Base-by-base conservation (phyloP, 2,329 filamentous ascomycete species). In the Westerdykella ornata region DNA sequence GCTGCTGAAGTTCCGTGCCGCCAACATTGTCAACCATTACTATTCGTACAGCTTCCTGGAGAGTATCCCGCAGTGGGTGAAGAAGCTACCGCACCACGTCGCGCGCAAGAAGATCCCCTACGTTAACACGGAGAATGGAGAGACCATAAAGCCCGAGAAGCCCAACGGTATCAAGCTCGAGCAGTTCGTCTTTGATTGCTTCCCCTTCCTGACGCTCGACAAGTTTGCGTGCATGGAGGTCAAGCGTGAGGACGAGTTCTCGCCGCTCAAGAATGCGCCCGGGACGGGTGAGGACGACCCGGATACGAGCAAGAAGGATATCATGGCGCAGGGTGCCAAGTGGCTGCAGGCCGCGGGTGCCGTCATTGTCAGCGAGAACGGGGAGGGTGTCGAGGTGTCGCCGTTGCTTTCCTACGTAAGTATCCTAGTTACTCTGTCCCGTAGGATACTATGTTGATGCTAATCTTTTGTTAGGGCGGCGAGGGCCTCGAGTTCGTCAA, bases 21-120 rank as follows among this genome's bases (percentile, higher is more conserved):
- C 90, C 61, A 98, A 98, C 74, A 98, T 98, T 57, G 92, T 98
- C 72, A 98, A 98, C 76, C 92, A 98, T 77, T 98, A 97, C 79
- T 98, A 98, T 74, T 94, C 88, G 35, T 90, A 89, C 75, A 73
- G 78, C 53, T 97, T 96, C 77, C 78, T 98, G 37, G 85, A 95
- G 67, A 84, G 80, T 49, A 95, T 96, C 56, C 88, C 92, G 43
- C 72, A 81, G 56, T 96, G 88, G 86, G 81, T 80, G 14, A 77
- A 88, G 71, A 81, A 83, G 67, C 79, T 98, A 39, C 90, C 90
- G 13, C 92, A 97, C 68, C 92, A 98, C 74, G 82, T 98, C 49
- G 92, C 92, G 34, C 82, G 85, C 68, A 98, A 98, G 84, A 98
- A 98, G 85, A 98, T 98, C 48, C 89, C 90, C 9, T 83, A 80